These are phyloP conservation scores for Penicillium paxilli DNA, from an alignment of 495 filamentous ascomycete genomes.

Conservation along the genomic window DNA sequence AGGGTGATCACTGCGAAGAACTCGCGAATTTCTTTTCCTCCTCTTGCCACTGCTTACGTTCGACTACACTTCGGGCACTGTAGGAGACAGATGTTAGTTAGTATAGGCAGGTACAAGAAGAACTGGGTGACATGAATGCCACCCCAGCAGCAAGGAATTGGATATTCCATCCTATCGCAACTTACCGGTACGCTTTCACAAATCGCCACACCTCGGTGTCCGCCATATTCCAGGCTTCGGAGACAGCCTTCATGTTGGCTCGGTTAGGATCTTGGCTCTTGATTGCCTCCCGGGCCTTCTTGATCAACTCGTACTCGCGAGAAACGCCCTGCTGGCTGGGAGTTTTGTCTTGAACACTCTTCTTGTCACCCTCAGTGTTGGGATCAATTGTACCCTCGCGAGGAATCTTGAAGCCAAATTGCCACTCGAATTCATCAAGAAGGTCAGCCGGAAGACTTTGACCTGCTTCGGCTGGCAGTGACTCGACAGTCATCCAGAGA, in stretches of 20 bases:
- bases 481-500: slow-evolving; percentile 82
- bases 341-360: slow-evolving; percentile 39
- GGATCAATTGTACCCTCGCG: slow-evolving; percentile 49
- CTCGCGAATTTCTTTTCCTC: slow-evolving; percentile 45
- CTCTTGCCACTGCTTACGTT: slow-evolving; percentile 48
- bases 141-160: too few relatives aligned
- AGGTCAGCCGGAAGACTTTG: slow-evolving; percentile 41
- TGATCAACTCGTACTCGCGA: slow-evolving; percentile 62
- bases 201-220: slow-evolving; percentile 95
- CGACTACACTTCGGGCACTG: slow-evolving; percentile 45
- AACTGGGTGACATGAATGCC: neutral
- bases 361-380: slow-evolving; percentile 53
- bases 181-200: slow-evolving; percentile 64
- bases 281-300: slow-evolving; percentile 56
- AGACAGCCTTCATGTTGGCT: slow-evolving; percentile 53
- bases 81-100: slow-evolving; percentile 9
- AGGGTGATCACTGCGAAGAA: slow-evolving; percentile 16
- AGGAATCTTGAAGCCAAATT: slow-evolving; percentile 82
- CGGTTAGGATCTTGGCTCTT: slow-evolving; percentile 34
- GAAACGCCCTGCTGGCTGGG: slow-evolving; percentile 47
- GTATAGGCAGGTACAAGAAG: slow-evolving; percentile 2
- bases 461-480: slow-evolving; percentile 42
- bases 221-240: slow-evolving; percentile 91
- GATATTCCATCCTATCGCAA: too few relatives aligned
- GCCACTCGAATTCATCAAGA: slow-evolving; percentile 75